Evolutionary conservation across 768 basidiomycete species (phyloP).

Genomic region (Podaxis sp.): DNA sequence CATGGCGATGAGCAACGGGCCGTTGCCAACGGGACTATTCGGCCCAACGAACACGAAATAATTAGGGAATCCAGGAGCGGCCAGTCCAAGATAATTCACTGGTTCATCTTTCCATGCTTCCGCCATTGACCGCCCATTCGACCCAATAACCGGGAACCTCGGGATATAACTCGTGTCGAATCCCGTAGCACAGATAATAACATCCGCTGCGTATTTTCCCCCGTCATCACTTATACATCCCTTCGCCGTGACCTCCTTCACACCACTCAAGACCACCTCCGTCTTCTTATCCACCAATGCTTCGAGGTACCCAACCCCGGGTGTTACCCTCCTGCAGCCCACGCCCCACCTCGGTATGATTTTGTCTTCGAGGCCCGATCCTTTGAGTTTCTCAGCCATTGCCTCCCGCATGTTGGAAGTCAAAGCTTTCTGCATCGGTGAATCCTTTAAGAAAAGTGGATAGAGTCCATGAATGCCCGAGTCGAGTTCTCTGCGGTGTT

Average conservation of each 20-base stretch:
- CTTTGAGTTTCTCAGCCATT: conserved; percentile 41
- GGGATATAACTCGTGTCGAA: conserved; percentile 32
- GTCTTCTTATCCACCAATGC: conserved; percentile 27
- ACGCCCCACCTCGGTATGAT: conserved; percentile 30
- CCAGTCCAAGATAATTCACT: conserved; percentile 28
- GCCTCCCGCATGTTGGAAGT: conserved; percentile 23
- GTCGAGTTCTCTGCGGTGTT: conserved; percentile 41
- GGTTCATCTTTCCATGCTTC: conserved; percentile 30
- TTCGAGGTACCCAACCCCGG: conserved; percentile 32
- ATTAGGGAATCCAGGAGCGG: conserved; percentile 28
- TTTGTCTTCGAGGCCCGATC: conserved; percentile 40
- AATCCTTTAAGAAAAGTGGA: conserved; percentile 27
- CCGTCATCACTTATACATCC: conserved; percentile 27
- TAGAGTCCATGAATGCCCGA: conserved; percentile 31
- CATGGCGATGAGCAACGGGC: conserved; percentile 24
- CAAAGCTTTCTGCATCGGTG: conserved; percentile 28
- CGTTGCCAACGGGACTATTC: conserved; percentile 31
- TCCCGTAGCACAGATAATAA: conserved; percentile 34
- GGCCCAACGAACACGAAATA: conserved; percentile 30
- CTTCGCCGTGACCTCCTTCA: conserved; percentile 26
- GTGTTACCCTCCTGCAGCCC: conserved; percentile 32
- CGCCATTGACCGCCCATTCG: conserved; percentile 23
- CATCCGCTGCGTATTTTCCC: conserved; percentile 28
- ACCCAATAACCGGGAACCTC: conserved; percentile 29
- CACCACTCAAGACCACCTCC: conserved; percentile 27